These are phyloP conservation scores for Boletus subluridellus DNA, from an alignment of 1,284 basidiomycete genomes.

Conservation along the genomic window DNA sequence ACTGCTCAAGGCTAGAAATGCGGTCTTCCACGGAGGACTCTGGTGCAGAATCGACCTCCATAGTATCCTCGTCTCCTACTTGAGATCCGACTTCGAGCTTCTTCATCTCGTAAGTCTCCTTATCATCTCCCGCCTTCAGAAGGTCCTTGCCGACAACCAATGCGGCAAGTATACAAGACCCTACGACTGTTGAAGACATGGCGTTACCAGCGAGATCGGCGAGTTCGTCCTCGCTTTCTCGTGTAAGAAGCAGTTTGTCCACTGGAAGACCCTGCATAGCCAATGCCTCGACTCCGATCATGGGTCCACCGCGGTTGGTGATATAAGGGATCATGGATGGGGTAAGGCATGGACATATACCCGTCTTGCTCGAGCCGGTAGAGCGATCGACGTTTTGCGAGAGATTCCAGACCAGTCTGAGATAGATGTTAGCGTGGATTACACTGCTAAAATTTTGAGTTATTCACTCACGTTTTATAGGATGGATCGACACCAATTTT, in stretches of 20 bases:
- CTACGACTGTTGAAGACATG: constrained; percentile 96
- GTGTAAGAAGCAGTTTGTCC: constrained; percentile 86
- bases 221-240: constrained; percentile 90
- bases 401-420: constrained; percentile 90
- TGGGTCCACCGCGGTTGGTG: constrained; percentile 93
- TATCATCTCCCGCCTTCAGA: constrained; percentile 62
- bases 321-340: constrained; percentile 97
- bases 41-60: constrained; percentile 44
- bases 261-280: constrained; percentile 93
- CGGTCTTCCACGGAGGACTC: constrained; percentile 42
- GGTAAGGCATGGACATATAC: constrained; percentile 89
- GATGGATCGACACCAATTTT: constrained; percentile 78
- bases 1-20: constrained; percentile 68
- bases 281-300: constrained; percentile 89
- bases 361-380: constrained; percentile 74
- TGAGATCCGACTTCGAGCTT: constrained; percentile 40
- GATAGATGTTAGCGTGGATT: constrained; percentile 17
- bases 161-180: constrained; percentile 83
- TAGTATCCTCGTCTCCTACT: constrained; percentile 39
- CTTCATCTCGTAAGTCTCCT: constrained; percentile 61
- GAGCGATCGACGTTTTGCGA: constrained; percentile 94
- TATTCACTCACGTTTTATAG: constrained; percentile 72
- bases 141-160: constrained; percentile 65
- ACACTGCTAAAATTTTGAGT: background rate
- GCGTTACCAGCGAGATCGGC: constrained; percentile 95